Evolutionary conservation across 2,329 filamentous ascomycete species (phyloP).

Genomic region (Gliomastix tumulicola): DNA sequence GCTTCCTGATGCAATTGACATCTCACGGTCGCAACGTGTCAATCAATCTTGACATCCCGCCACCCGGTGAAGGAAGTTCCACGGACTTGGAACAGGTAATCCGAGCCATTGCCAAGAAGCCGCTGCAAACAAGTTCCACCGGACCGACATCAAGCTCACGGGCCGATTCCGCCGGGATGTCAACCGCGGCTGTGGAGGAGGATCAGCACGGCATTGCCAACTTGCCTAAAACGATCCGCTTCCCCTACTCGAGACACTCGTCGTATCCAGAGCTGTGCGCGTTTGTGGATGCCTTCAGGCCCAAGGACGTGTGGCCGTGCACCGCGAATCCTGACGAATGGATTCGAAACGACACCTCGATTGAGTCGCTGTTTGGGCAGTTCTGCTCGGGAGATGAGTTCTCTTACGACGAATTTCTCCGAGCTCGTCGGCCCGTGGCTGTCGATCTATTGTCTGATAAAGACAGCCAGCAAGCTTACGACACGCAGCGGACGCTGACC

Average conservation of each 20-base stretch:
- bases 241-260: constrained; percentile 86
- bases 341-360: constrained; percentile 43
- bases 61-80: constrained; percentile 10
- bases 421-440: too few relatives aligned
- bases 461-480: too few relatives aligned
- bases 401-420: too few relatives aligned
- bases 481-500: too few relatives aligned
- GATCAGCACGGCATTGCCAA: not conserved
- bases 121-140: too few relatives aligned
- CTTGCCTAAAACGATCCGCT: constrained; percentile 43
- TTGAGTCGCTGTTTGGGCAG: constrained; percentile 64
- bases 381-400: constrained; percentile 62
- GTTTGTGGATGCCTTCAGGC: constrained; percentile 61
- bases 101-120: constrained; percentile 2
- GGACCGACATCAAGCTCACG: too few relatives aligned
- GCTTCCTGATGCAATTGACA: too few relatives aligned
- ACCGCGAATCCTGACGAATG: constrained; percentile 62
- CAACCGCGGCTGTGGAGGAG: not conserved
- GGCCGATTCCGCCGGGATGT: not conserved
- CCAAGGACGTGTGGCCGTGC: constrained; percentile 76
- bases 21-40: constrained; percentile 1
- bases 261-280: constrained; percentile 74
- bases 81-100: constrained; percentile 3
- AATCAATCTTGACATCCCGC: constrained; percentile 13
- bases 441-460: too few relatives aligned